These are phyloP conservation scores for Arabis hirsuta DNA, from an alignment of 345 rosid species.

Conservation along the genomic window DNA sequence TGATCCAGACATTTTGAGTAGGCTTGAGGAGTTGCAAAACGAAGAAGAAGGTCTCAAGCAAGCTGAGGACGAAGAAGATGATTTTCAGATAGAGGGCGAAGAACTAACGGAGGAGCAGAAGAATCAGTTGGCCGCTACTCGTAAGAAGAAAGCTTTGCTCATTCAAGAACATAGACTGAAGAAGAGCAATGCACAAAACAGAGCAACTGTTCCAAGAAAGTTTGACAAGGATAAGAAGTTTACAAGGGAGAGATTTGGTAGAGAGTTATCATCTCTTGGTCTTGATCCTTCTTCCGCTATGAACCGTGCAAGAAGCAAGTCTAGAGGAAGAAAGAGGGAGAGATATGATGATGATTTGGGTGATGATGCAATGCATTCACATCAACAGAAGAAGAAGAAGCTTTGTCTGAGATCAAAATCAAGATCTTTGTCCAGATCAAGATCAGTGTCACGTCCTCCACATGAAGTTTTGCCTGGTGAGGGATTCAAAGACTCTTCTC, in stretches of 20 bases:
- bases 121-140: conserved; percentile 63
- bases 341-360: conserved; percentile 61
- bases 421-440: conserved; percentile 53
- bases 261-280: conserved; percentile 68
- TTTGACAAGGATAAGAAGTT: conserved; percentile 73
- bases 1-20: conserved; percentile 76
- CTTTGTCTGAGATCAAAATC: conserved; percentile 48
- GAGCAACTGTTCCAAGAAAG: conserved; percentile 73
- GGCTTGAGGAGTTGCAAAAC: conserved; percentile 82
- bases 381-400: conserved; percentile 59
- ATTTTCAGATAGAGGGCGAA: conserved; percentile 64
- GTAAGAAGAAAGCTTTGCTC: conserved; percentile 70
- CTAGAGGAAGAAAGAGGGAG: conserved; percentile 80
- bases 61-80: conserved; percentile 59
- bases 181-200: conserved; percentile 79
- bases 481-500: conserved; percentile 76
- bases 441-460: conserved; percentile 48
- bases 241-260: conserved; percentile 72
- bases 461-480: conserved; percentile 74
- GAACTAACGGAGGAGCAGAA: conserved; percentile 74
- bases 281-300: conserved; percentile 72
- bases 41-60: conserved; percentile 66
- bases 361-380: conserved; percentile 53
- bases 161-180: conserved; percentile 75
- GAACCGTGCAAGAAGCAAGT: conserved; percentile 68